A percentile compares a stretch with the other conserved stretches of the same genome.
phyloP scores from a whole-genome alignment of 805 yeast genomes.

The Sugiyamaella floridensis region DNA sequence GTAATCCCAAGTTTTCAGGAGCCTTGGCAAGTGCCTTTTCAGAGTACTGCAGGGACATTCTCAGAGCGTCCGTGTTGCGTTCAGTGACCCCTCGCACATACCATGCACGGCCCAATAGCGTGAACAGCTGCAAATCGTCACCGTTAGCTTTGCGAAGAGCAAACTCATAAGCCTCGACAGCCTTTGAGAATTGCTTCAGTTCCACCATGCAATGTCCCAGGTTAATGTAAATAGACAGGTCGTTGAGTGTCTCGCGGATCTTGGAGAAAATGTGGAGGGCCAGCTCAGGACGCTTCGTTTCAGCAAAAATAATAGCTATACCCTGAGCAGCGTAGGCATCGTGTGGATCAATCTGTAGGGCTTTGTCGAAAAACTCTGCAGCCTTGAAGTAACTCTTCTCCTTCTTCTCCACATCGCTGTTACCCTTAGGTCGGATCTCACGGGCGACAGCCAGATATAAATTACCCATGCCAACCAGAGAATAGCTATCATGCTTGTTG shows the following conservation, averaged over 20 bases:
- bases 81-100: conserved; percentile 66
- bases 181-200: conserved; percentile 72
- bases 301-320: conserved; percentile 86
- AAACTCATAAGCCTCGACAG: conserved; percentile 80
- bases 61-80: conserved; percentile 52
- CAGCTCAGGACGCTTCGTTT: conserved; percentile 55
- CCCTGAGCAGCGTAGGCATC: conserved; percentile 98
- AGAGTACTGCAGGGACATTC: conserved; percentile 57
- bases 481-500: conserved; percentile 80
- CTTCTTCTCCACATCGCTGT: conserved; percentile 49
- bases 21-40: conserved; percentile 45
- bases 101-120: conserved; percentile 86
- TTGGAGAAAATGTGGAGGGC: conserved; percentile 85
- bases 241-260: conserved; percentile 82
- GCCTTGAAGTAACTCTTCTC: conserved; percentile 79
- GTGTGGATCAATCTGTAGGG: conserved; percentile 69
- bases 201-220: conserved; percentile 83
- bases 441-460: conserved; percentile 74
- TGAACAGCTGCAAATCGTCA: conserved; percentile 58
- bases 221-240: conserved; percentile 74
- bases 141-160: conserved; percentile 61
- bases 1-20: conserved; percentile 40
- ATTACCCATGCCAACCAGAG: conserved; percentile 84
- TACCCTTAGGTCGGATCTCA: conserved; percentile 48
- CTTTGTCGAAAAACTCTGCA: conserved; percentile 87